Conservation (phyloP, 2,329 filamentous ascomycete genomes). For the Claviceps fusiformis region DNA sequence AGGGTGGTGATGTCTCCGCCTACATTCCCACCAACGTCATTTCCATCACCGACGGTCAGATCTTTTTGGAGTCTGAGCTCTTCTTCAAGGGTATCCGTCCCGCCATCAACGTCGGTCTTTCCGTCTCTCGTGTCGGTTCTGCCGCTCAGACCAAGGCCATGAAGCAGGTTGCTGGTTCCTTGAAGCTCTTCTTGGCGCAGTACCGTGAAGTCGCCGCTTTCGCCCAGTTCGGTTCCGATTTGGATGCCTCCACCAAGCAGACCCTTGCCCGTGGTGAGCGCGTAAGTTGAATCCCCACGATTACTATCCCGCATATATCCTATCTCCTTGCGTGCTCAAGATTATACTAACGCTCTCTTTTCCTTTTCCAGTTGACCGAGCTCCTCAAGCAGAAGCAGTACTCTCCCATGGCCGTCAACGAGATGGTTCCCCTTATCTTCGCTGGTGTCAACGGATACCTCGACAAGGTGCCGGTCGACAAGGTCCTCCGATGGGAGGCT, state of each 20-base stretch:
- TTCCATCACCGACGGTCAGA: constrained; percentile 98
- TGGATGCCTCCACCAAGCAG: constrained; percentile 98
- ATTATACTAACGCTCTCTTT: not conserved
- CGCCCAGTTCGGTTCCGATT: constrained; percentile 99
- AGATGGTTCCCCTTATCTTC: constrained; percentile 99
- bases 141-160: constrained; percentile 99
- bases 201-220: constrained; percentile 99
- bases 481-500: constrained; percentile 86
- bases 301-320: not conserved
- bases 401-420: constrained; percentile 94
- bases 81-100: constrained; percentile 99
- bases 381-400: constrained; percentile 99
- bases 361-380: constrained; percentile 57
- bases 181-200: constrained; percentile 99
- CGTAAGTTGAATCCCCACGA: constrained; percentile 41
- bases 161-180: constrained; percentile 99
- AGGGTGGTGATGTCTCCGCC: constrained; percentile 99
- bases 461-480: constrained; percentile 75
- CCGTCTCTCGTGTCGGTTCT: constrained; percentile 98
- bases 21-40: constrained; percentile 99
- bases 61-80: constrained; percentile 97
- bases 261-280: constrained; percentile 96
- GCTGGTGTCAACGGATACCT: constrained; percentile 97
- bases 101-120: constrained; percentile 99
- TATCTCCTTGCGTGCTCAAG: not conserved